Evolutionary conservation across 192 early-diverging fungal species (phyloP).

Genomic region (Coemansia sp.): DNA sequence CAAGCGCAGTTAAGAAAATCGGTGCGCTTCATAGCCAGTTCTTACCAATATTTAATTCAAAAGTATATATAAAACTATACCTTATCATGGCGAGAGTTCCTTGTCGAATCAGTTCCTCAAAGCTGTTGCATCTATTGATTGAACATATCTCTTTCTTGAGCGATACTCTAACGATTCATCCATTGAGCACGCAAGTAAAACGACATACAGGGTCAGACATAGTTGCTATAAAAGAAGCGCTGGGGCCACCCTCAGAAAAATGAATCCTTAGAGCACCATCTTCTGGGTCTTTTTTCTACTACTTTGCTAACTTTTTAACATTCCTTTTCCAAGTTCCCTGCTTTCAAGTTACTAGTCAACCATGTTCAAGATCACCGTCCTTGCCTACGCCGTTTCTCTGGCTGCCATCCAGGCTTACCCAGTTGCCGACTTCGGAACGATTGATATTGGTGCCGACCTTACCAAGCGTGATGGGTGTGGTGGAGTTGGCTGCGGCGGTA

Average conservation of each 20-base stretch:
- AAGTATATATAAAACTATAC: background rate
- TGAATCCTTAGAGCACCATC: slow-evolving; percentile 34
- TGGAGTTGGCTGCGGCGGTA: slow-evolving; percentile 11
- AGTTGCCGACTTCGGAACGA: slow-evolving; percentile 1
- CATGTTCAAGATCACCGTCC: slow-evolving; percentile 32
- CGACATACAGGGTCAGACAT: too few relatives aligned
- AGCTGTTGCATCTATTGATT: slow-evolving; percentile 8
- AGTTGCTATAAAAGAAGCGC: slow-evolving; percentile 32
- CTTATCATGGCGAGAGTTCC: background rate
- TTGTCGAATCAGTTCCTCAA: background rate
- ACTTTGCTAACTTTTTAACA: slow-evolving; percentile 7
- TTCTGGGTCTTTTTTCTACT: slow-evolving; percentile 33
- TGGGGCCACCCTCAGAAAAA: background rate
- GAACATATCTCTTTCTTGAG: too few relatives aligned
- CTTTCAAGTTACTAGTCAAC: background rate
- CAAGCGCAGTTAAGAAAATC: slow-evolving; percentile 8
- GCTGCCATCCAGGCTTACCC: slow-evolving; percentile 12
- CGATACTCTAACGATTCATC: too few relatives aligned
- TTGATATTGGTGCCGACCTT: background rate
- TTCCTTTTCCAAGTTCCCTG: background rate
- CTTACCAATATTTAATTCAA: background rate
- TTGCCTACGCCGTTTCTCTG: slow-evolving; percentile 24
- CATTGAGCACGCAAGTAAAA: too few relatives aligned
- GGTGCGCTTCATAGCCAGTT: background rate
- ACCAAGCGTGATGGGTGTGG: slow-evolving; percentile 20